Conservation (phyloP, 441 rosid species). For the Aquilaria agallochum region DNA sequence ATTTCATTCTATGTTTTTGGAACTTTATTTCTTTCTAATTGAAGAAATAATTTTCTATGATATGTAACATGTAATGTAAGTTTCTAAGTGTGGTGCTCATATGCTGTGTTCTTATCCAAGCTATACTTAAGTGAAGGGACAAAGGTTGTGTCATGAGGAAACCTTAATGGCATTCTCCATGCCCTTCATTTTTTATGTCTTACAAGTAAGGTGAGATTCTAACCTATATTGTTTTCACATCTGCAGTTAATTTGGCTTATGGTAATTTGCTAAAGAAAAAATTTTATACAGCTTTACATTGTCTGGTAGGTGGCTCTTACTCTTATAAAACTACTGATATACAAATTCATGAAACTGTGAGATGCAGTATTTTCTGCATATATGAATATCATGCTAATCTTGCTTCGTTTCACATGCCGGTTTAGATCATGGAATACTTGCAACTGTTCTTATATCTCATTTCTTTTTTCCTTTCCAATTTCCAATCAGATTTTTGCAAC, state of each 20-base stretch:
- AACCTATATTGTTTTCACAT: constrained; percentile 11
- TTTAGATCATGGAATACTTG: constrained; percentile 9
- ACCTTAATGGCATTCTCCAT: too few species aligned
- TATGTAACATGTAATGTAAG: too few species aligned
- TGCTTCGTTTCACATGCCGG: constrained; percentile 13
- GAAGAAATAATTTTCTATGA: too few species aligned
- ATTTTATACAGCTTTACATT: constrained; percentile 63
- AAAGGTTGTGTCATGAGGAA: too few species aligned
- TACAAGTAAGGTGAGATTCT: too few species aligned
- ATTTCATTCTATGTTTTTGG: too few species aligned
- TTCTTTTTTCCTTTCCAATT: constrained; percentile 13
- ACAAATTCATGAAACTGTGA: neutral
- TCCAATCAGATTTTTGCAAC: constrained; percentile 61
- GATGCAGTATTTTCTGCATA: constrained; percentile 2
- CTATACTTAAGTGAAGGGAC: too few species aligned
- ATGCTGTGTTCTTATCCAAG: too few species aligned
- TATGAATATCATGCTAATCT: constrained; percentile 3
- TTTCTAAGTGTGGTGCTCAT: too few species aligned
- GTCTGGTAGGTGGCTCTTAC: constrained; percentile 52
- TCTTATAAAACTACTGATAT: constrained; percentile 1
- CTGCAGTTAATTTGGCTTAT: constrained; percentile 84
- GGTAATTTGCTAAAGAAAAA: constrained; percentile 71
- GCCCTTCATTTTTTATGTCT: too few species aligned
- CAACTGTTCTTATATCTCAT: constrained; percentile 9
- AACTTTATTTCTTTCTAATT: too few species aligned